Evolutionary conservation across 1,284 basidiomycete genomes (phyloP).

Genomic region (Austropuccinia psidii): DNA sequence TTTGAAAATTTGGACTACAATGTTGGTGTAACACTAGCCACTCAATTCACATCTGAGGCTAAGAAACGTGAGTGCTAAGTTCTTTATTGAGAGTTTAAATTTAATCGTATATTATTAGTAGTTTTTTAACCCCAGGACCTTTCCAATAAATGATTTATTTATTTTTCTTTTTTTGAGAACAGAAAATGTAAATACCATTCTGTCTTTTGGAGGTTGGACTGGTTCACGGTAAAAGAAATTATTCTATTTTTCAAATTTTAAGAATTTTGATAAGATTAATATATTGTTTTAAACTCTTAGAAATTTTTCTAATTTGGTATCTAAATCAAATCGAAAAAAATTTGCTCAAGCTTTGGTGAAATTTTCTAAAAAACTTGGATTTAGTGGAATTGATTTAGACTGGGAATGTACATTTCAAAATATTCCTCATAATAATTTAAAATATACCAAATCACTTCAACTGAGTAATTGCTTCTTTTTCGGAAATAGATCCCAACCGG

Average conservation of each 20-base stretch:
- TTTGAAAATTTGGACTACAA: not conserved
- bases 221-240: not conserved
- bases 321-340: constrained; percentile 1
- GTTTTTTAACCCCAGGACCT: not conserved
- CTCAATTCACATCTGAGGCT: not conserved
- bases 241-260: not conserved
- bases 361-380: not conserved
- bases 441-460: no score
- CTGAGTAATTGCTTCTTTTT: no score
- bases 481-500: not conserved
- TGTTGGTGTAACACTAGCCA: not conserved
- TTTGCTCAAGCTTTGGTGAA: not conserved
- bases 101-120: no score
- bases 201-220: not conserved
- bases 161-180: not conserved
- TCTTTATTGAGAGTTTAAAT: no score
- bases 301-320: not conserved
- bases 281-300: not conserved
- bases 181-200: not conserved
- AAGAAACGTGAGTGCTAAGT: not conserved
- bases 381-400: not conserved
- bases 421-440: not conserved
- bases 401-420: not conserved
- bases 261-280: not conserved
- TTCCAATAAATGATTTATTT: not conserved